A percentile compares a stretch with the other conserved stretches of the same genome.
phyloP scores from a whole-genome alignment of 257 asterid species.

The Prunella vulgaris region DNA sequence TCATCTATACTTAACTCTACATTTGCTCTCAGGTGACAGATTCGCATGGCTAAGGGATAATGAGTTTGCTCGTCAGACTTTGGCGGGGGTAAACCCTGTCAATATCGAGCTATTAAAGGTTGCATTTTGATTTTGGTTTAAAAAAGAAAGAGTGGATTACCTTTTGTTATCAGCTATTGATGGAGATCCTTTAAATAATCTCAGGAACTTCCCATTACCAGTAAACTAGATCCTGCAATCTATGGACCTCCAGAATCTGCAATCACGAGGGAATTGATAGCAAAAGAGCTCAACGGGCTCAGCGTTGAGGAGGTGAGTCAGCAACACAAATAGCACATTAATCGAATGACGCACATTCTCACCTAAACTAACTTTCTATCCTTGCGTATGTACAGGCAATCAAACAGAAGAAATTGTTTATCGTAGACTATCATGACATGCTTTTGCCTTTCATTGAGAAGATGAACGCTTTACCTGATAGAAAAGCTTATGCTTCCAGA shows the following conservation, averaged over 20 bases:
- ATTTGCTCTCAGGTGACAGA: constrained; percentile 60
- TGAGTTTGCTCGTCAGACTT: constrained; percentile 82
- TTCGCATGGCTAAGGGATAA: constrained; percentile 79
- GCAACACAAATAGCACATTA: too few relatives aligned
- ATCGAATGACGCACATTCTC: neutral
- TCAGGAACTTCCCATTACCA: constrained; percentile 79
- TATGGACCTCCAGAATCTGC: constrained; percentile 81
- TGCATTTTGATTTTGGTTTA: constrained; percentile 3
- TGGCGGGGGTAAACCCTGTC: constrained; percentile 87
- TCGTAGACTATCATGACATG: constrained; percentile 70
- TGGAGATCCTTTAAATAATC: constrained; percentile 2
- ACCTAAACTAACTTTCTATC: neutral
- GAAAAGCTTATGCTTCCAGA: constrained; percentile 89
- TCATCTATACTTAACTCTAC: neutral
- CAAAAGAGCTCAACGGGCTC: constrained; percentile 58
- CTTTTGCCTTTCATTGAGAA: constrained; percentile 75
- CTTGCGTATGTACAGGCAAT: constrained; percentile 49
- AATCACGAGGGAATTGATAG: constrained; percentile 62
- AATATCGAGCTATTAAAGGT: constrained; percentile 74
- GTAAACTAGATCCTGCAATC: constrained; percentile 70
- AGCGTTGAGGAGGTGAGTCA: constrained; percentile 59
- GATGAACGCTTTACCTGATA: constrained; percentile 72
- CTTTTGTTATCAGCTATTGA: constrained; percentile 1
- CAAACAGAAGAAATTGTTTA: constrained; percentile 56
- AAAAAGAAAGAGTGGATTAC: neutral